Base-by-base conservation (phyloP, 306 rosid species). In the Cotoneaster glaucophyllus region DNA sequence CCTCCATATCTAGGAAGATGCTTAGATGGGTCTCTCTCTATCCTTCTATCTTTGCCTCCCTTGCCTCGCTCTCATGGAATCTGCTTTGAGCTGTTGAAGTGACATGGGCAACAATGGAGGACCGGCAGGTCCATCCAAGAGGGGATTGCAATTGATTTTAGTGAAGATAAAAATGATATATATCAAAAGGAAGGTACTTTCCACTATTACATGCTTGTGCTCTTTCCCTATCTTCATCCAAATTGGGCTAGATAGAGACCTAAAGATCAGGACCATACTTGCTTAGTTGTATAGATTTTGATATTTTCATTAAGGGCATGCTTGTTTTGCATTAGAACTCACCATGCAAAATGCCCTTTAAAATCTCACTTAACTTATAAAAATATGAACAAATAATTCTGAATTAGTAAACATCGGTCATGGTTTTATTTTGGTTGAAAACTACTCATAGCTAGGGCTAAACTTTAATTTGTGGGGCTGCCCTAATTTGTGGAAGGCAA, bases 1-100 rank as follows among this genome's bases (percentile, higher is more conserved):
- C 81, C 79, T 86, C 84, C 84, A 86, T 81, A 78, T 87, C 84
- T 77, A 74, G 79, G 77, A 83, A 82, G 91, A 85, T 86, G 87
- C 87, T 78, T 77, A 31, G 71, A 71, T 45, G 21, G 67, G 64
- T 73, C 62, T 68, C 63, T 69, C 76, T 66, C 6, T 5, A 50
- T 4, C 58, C 17, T 54, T 44, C 73, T 63, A 37, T 9, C 69
- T 32, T 22, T 67, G 59, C 68, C 82, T 68, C 73, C 69, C 75
- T 70, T 67, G 41, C 34, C 53, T 28, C 68, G n/a, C 22, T 28
- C 71, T 32, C 22, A n/a, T 50, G 74, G 95, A 88, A 92, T 92
- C 96, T 88, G 76, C 93, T 86, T 90, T 86, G 84, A 77, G 29
- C 54, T 56, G 37, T 54, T 79, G 90, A 82, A 80, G 80, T 83